Base-by-base conservation (phyloP, 2,329 filamentous ascomycete genomes). In the Colletotrichum gloeosporioides region DNA sequence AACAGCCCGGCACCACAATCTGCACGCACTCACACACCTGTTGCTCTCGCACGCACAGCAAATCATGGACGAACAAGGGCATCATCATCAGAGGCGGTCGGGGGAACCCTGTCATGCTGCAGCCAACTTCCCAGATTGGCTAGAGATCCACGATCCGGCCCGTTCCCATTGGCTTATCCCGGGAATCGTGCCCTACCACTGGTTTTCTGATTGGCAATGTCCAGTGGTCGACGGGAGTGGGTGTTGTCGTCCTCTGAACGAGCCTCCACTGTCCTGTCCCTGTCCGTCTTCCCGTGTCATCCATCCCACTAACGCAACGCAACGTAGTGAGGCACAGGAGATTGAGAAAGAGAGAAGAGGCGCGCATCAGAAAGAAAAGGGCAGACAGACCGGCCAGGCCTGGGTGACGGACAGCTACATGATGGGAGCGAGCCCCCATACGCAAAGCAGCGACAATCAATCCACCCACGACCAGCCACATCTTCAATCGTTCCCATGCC, bases 401-500 rank as follows among this genome's bases (percentile, higher is more conserved):
- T 49, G 39, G 39, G 39, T 49, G 39, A 49, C 39, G 25, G 15
- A 68, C 15, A 34, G 31, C 15, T 25, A 39, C 18, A 53, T 27
- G 53, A 39, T 16, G 29, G 31, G 12, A 22, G 49, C 39, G 27
- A 34, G 25, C n/a, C 29, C 25, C 31, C 25, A 29, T 10, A 68
- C 65, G 13, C 53, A 65, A 65, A 10, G 31, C 18, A 65, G 36
- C 39, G 16, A n/a, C 12, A 57, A 32, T 59, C 69, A 57, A 75
- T 16, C 36, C 53, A 75, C n/a, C 36, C 53, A 39, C 25, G 36
- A 34, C 57, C 73, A 72, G 63, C 69, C 73, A 75, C 69, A 75
- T 75, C 53, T 63, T n/a, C 63, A 25, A 62, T 34, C 12, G 63
- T 61, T 59, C 31, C 73, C 49, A 66, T 62, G 68, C 55, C 44